These are phyloP conservation scores for Sclerotinia glacialis DNA, from an alignment of 2,329 filamentous ascomycete species.

Conservation along the genomic window DNA sequence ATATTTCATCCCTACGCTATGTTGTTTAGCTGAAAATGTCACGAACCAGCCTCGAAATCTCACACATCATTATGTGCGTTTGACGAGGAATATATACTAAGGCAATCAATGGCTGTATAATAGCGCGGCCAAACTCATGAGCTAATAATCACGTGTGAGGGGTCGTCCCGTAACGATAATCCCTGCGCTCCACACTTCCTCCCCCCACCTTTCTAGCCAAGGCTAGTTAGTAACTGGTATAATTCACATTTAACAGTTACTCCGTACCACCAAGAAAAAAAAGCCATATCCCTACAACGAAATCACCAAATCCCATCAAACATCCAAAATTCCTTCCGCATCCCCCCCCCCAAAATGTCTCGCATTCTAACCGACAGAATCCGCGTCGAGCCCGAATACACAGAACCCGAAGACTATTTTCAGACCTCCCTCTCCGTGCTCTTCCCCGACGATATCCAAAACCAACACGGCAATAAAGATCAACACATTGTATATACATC, in stretches of 20 bases:
- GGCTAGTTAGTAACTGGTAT: too few relatives aligned
- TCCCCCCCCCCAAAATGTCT: constrained; percentile 40
- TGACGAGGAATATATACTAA: too few relatives aligned
- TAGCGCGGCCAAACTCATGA: too few relatives aligned
- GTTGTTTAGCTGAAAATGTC: not conserved
- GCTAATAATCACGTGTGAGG: not conserved
- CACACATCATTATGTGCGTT: not conserved
- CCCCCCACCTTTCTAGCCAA: constrained; percentile 1
- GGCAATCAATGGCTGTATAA: too few relatives aligned
- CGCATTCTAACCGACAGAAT: constrained; percentile 46
- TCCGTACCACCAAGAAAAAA: not conserved
- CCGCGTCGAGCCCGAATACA: constrained; percentile 41
- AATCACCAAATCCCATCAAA: not conserved
- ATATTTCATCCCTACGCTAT: too few relatives aligned
- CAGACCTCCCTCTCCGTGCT: constrained; percentile 58
- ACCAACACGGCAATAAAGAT: constrained; percentile 55
- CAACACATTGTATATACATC: constrained; percentile 59
- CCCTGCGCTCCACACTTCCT: not conserved
- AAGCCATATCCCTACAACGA: not conserved
- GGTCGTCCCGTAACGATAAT: not conserved
- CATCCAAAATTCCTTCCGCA: not conserved
- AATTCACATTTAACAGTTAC: too few relatives aligned
- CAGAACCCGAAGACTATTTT: constrained; percentile 59
- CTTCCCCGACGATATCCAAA: constrained; percentile 65
- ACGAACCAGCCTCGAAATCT: too few relatives aligned